These are phyloP conservation scores for Besnoitia besnoiti DNA, from an alignment of 169 alveolate species.

Conservation along the genomic window DNA sequence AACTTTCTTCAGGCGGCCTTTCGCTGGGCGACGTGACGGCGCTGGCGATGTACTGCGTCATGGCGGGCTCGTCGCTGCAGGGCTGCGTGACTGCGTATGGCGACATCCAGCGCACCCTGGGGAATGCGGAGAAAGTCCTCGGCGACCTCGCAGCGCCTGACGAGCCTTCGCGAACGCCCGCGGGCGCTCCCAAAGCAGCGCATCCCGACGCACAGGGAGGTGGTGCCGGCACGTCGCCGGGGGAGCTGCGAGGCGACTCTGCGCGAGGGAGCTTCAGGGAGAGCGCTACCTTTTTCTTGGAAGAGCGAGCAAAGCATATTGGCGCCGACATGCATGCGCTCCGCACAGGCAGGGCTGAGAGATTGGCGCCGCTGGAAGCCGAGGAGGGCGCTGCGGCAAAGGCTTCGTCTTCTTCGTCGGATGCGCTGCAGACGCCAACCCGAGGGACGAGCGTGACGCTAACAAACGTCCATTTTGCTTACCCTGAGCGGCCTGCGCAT, in stretches of 20 bases:
- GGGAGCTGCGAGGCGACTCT: too few species aligned
- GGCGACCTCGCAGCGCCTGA: neutral
- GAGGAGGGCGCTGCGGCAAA: neutral
- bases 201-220: neutral
- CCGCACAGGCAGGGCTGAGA: too few species aligned
- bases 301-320: too few species aligned
- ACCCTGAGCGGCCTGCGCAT: constrained; percentile 38
- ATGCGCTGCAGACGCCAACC: neutral
- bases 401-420: neutral
- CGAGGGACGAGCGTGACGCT: neutral
- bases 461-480: constrained; percentile 45
- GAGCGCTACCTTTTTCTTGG: too few species aligned
- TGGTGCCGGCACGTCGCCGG: too few species aligned
- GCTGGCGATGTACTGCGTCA: constrained; percentile 48
- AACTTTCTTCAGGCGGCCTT: constrained; percentile 41
- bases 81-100: constrained; percentile 61
- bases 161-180: neutral
- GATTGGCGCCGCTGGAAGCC: neutral
- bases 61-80: constrained; percentile 58
- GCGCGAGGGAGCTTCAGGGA: too few species aligned
- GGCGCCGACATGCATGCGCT: too few species aligned
- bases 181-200: neutral
- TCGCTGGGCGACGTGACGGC: constrained; percentile 46
- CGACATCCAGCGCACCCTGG: constrained; percentile 46
- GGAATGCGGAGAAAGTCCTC: constrained; percentile 25